Evolutionary conservation across 139 green algal genomes (phyloP).

Genomic region (Chlamydomonas sp.): DNA sequence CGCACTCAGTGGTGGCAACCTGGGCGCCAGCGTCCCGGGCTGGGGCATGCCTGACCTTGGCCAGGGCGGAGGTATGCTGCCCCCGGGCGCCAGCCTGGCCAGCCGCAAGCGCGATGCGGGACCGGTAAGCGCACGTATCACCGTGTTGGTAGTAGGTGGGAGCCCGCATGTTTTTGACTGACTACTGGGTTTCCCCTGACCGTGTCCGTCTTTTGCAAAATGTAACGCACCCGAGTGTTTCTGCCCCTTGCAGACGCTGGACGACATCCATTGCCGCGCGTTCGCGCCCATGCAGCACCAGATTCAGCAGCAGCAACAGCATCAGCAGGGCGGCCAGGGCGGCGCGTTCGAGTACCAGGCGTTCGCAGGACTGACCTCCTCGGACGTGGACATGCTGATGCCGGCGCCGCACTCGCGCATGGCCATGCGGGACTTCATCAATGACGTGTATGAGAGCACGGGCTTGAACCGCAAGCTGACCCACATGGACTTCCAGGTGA

Average conservation of each 20-base stretch:
- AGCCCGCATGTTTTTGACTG: too few relatives aligned
- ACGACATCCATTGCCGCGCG: slow-evolving; percentile 13
- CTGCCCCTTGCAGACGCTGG: slow-evolving; percentile 1
- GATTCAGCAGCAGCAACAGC: too few relatives aligned
- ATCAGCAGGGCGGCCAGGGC: too few relatives aligned
- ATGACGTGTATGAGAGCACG: slow-evolving; percentile 70
- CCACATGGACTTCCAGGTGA: slow-evolving; percentile 64
- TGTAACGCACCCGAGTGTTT: too few relatives aligned
- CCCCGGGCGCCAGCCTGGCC: too few relatives aligned
- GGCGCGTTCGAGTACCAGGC: background rate
- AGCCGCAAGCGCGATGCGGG: slow-evolving; percentile 28
- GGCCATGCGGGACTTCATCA: slow-evolving; percentile 60
- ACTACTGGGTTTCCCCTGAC: too few relatives aligned
- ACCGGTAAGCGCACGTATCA: background rate
- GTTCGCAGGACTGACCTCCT: slow-evolving; percentile 22
- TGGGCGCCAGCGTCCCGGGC: background rate
- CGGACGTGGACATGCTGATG: slow-evolving; percentile 34
- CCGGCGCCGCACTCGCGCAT: slow-evolving; percentile 38
- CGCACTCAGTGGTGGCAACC: background rate
- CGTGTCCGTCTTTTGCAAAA: too few relatives aligned
- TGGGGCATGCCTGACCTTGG: too few relatives aligned
- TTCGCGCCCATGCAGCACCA: background rate
- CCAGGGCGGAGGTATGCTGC: too few relatives aligned
- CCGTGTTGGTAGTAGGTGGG: too few relatives aligned
- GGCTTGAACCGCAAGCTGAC: slow-evolving; percentile 66